Evolutionary conservation across 805 yeast genomes (phyloP).

Genomic region (Barnettozyma vustinii): DNA sequence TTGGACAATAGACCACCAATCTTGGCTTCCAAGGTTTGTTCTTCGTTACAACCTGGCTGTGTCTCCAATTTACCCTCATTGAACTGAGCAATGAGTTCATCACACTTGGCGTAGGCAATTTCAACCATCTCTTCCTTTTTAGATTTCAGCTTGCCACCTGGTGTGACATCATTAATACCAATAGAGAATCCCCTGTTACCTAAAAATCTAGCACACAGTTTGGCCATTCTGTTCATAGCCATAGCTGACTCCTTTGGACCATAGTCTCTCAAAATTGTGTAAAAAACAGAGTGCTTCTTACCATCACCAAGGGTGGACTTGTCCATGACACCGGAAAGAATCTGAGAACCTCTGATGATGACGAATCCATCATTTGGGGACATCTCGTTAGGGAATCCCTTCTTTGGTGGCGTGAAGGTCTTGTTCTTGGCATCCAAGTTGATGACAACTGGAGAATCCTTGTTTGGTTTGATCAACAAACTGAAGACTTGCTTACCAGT

Average conservation of each 20-base stretch:
- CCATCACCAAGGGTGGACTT: constrained; percentile 96
- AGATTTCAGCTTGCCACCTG: constrained; percentile 68
- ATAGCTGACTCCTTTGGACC: constrained; percentile 95
- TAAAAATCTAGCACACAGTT: constrained; percentile 88
- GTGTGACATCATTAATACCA: constrained; percentile 96
- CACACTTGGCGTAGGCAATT: constrained; percentile 85
- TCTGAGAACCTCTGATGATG: constrained; percentile 81
- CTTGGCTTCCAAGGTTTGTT: constrained; percentile 95
- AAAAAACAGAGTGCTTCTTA: constrained; percentile 93
- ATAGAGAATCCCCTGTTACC: constrained; percentile 96
- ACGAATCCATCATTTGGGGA: constrained; percentile 96
- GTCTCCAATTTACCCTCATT: constrained; percentile 88
- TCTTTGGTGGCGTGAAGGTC: constrained; percentile 73
- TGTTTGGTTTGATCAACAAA: constrained; percentile 78
- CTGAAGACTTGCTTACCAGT: constrained; percentile 96
- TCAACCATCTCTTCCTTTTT: constrained; percentile 88
- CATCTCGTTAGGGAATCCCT: constrained; percentile 82
- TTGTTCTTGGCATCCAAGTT: constrained; percentile 94
- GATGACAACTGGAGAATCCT: constrained; percentile 68
- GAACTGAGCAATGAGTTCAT: constrained; percentile 74
- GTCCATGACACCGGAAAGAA: constrained; percentile 94
- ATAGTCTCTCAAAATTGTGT: constrained; percentile 89
- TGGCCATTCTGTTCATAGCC: constrained; percentile 99
- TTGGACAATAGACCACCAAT: constrained; percentile 94
- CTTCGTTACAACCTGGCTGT: constrained; percentile 99